A percentile compares a stretch with the other conserved stretches of the same genome.
Conservation (phyloP, 768 basidiomycete genomes). For the Auriscalpium microsporum region DNA sequence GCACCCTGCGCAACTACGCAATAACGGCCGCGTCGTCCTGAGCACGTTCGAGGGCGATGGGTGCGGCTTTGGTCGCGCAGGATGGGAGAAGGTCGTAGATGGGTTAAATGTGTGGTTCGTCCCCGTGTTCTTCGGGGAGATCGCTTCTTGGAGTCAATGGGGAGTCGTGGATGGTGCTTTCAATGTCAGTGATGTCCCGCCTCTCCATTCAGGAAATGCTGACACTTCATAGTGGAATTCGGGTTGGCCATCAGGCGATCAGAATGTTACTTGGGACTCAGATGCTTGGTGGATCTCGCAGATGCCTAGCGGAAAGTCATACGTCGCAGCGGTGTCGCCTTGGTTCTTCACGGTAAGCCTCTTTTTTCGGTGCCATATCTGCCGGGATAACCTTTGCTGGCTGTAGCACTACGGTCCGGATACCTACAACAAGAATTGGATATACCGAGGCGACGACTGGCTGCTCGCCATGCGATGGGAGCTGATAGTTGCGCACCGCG, state of each 20-base stretch:
- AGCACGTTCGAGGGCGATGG: constrained; percentile 67
- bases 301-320: constrained; percentile 21
- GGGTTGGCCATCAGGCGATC: constrained; percentile 55
- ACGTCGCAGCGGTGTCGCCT: constrained; percentile 54
- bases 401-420: constrained; percentile 51
- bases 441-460: constrained; percentile 62
- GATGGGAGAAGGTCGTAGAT: constrained; percentile 20
- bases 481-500: constrained; percentile 45
- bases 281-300: constrained; percentile 16
- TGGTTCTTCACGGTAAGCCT: constrained; percentile 58
- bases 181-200: constrained; percentile 33
- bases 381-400: neutral
- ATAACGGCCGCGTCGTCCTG: constrained; percentile 42
- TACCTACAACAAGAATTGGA: constrained; percentile 67
- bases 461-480: constrained; percentile 65
- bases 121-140: constrained; percentile 61
- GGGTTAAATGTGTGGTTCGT: constrained; percentile 50
- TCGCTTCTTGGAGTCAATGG: constrained; percentile 33
- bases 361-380: neutral
- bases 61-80: constrained; percentile 48
- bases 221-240: constrained; percentile 55
- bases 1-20: constrained; percentile 53
- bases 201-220: neutral
- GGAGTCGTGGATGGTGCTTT: constrained; percentile 49
- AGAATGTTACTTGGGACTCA: constrained; percentile 16